Percentiles rank a stretch among this genome's conserved stretches.
Evolutionary conservation across 2,329 filamentous ascomycete genomes (phyloP).

Genomic region (Trichoderma atroviride): DNA sequence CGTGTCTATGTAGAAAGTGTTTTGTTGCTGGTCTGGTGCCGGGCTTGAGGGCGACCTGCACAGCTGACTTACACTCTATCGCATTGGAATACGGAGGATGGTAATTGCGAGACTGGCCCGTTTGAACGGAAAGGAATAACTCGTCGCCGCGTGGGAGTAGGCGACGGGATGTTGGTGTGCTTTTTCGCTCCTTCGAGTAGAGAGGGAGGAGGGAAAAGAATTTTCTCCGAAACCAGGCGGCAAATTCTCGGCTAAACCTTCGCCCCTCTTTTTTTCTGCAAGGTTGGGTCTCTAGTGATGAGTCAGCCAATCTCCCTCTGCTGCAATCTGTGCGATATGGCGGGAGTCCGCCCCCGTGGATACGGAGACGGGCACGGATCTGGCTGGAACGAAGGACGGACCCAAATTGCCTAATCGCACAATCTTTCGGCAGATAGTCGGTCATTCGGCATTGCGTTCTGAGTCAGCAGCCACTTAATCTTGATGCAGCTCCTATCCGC

Average conservation of each 20-base stretch:
- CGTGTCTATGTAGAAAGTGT: conserved; percentile 6
- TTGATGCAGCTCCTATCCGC: not conserved
- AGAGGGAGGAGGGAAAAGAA: conserved; percentile 39
- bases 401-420: not conserved
- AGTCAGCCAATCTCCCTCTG: not conserved
- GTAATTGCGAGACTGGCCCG: conserved; percentile 48
- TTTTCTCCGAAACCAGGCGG: conserved; percentile 38
- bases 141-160: conserved; percentile 40
- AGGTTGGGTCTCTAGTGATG: not conserved
- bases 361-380: not conserved
- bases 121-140: conserved; percentile 54
- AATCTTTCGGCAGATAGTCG: not conserved
- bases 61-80: conserved; percentile 40
- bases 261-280: too few relatives aligned
- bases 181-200: conserved; percentile 31
- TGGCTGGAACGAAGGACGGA: not conserved
- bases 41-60: conserved; percentile 21
- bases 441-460: not conserved
- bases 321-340: not conserved
- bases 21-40: conserved; percentile 20
- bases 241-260: conserved; percentile 16
- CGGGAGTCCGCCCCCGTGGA: too few relatives aligned
- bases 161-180: conserved; percentile 35
- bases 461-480: not conserved
- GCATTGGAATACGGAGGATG: conserved; percentile 43